Percentiles rank a stretch among this genome's conserved stretches.
These are phyloP conservation scores for Gossypium davidsonii DNA, from an alignment of 441 rosid species.

Conservation along the genomic window DNA sequence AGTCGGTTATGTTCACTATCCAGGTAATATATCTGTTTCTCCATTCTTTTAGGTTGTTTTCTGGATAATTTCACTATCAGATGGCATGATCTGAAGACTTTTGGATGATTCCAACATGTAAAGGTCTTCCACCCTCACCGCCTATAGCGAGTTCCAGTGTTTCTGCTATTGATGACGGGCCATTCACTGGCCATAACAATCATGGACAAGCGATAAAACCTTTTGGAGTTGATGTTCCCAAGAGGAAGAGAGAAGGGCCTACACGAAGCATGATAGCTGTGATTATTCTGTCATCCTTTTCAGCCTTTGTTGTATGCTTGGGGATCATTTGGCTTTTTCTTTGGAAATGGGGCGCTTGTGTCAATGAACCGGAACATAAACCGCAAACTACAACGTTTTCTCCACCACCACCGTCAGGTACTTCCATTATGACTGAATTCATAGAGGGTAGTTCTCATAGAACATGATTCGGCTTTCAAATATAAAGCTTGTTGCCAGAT, in stretches of 20 bases:
- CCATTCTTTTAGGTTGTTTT: not conserved
- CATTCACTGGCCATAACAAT: slow-evolving; percentile 26
- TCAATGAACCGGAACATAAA: slow-evolving; percentile 21
- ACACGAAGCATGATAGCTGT: slow-evolving; percentile 35
- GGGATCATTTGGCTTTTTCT: slow-evolving; percentile 39
- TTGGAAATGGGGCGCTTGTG: slow-evolving; percentile 26
- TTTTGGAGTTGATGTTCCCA: slow-evolving; percentile 47
- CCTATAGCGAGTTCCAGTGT: slow-evolving; percentile 37
- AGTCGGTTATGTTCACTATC: slow-evolving; percentile 52
- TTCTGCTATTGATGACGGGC: slow-evolving; percentile 31
- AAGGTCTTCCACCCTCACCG: slow-evolving; percentile 72
- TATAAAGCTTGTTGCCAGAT: not conserved
- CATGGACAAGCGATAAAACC: slow-evolving; percentile 42
- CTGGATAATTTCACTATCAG: not conserved
- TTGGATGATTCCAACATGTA: slow-evolving; percentile 7
- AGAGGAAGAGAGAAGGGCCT: slow-evolving; percentile 28
- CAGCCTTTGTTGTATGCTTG: slow-evolving; percentile 31
- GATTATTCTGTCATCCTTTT: slow-evolving; percentile 45
- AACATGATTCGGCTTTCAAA: not conserved
- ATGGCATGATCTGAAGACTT: not conserved
- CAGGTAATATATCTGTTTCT: slow-evolving; percentile 32
- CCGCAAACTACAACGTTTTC: slow-evolving; percentile 21
- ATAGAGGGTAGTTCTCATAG: not conserved
- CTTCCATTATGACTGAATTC: not conserved
- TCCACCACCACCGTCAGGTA: slow-evolving; percentile 42